Evolutionary conservation across 768 basidiomycete species (phyloP).

Genomic region (Podaxis sp.): DNA sequence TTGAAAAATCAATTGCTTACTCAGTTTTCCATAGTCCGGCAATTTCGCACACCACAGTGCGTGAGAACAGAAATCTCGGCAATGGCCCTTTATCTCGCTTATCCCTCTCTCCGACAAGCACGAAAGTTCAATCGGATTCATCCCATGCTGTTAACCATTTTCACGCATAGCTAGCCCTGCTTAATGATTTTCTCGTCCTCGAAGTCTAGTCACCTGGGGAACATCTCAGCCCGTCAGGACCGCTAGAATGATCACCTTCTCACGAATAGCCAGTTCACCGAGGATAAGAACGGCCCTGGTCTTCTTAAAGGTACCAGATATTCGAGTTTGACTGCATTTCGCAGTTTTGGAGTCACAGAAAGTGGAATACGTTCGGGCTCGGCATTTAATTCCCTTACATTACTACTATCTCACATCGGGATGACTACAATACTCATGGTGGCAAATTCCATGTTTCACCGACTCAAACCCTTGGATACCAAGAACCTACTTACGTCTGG

Average conservation of each 20-base stretch:
- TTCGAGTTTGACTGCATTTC: background rate
- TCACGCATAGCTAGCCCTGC: background rate
- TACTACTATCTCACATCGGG: background rate
- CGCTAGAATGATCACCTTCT: background rate
- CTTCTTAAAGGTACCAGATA: background rate
- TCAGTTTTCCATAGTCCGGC: background rate
- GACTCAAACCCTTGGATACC: constrained; percentile 3
- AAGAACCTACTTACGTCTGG: background rate
- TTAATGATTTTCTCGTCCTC: background rate
- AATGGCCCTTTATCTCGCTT: constrained; percentile 1
- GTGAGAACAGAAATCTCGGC: background rate
- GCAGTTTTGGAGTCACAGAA: background rate
- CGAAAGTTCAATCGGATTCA: constrained; percentile 11
- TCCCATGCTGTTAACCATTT: constrained; percentile 8
- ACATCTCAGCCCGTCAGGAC: background rate
- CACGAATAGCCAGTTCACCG: background rate
- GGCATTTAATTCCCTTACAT: too few species aligned
- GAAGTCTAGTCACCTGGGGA: background rate
- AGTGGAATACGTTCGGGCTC: too few species aligned
- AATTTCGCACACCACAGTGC: background rate
- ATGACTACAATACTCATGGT: background rate
- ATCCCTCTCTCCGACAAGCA: constrained; percentile 13
- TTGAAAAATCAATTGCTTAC: background rate
- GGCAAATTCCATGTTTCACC: constrained; percentile 1
- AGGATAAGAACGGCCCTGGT: background rate